Base-by-base conservation (phyloP, 148 eudicot species). In the Chenopodium formosanum region DNA sequence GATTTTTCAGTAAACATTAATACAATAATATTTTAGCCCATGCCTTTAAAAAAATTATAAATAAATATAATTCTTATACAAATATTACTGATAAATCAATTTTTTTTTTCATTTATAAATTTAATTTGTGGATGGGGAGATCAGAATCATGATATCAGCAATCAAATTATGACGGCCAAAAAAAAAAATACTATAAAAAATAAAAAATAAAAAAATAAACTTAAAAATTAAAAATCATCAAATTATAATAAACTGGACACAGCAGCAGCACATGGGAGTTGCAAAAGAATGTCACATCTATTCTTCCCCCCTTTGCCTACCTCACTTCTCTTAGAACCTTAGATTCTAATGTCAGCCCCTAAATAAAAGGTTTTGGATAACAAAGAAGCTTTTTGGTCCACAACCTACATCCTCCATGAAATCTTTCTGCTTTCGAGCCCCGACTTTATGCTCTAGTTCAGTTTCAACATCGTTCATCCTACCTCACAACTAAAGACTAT, bases 51-150 rank as follows among this genome's bases (percentile, higher is more conserved):
- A 37, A 37, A 37, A 37, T 37, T 37, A 5, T 50, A 50, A 50
- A 50, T 11, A 50, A 52, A 5, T 4, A 40, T 6, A 40, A 40
- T 40, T 40, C 44, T 40, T 6, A 40, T 40, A 40, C 7, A 5
- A 40, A 40, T 6, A 40, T 6, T 40, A 40, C 44, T 40, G 44
- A 40, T 40, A 40, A 34, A 32, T 32, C 34, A 34, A 34, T 34
- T 6, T 0, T 37, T 37, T 48, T 48, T 48, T 48, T 1, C 52
- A 50, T 50, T 50, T 50, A 50, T 70, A 40, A 4, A 37, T 5
- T 34, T 10, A 16, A 44, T 72, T 9, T 72, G 75, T 73, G 76
- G 76, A 73, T 48, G 34, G 76, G 76, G 34, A 73, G 14, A 22
- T 4, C 8, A 48, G 58, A n/a, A 62, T 62, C 22, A 56, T 56